phyloP scores from a whole-genome alignment of 495 filamentous ascomycete genomes.

The Hypoxylon fuscum region DNA sequence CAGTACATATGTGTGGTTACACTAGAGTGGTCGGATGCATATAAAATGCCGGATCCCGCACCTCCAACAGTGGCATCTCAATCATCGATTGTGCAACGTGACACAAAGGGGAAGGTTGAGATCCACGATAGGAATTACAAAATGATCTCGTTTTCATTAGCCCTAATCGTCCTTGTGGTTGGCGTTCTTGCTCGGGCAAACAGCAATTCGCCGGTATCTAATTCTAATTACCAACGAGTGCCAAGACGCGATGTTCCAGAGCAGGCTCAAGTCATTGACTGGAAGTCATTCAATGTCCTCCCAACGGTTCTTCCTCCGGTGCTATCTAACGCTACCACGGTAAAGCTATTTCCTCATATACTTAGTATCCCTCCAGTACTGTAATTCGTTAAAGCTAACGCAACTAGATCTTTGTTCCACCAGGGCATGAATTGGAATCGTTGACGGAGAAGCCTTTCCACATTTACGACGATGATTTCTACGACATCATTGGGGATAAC shows the following conservation, averaged over 20 bases:
- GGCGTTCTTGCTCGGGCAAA: conserved; percentile 19
- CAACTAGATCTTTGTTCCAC: conserved; percentile 47
- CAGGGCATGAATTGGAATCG: conserved; percentile 41
- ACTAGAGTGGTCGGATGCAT: too few species aligned
- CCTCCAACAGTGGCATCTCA: neutral
- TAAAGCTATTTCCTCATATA: conserved; percentile 12
- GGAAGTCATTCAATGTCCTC: conserved; percentile 53
- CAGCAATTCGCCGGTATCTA: neutral
- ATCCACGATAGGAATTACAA: conserved; percentile 6
- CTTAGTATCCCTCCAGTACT: neutral
- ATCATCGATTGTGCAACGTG: neutral
- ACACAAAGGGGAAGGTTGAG: neutral
- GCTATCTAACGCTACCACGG: conserved; percentile 38
- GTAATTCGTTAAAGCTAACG: conserved; percentile 3
- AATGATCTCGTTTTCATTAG: conserved; percentile 25
- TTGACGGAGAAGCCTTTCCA: conserved; percentile 55
- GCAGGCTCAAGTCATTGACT: conserved; percentile 55
- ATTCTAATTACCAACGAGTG: conserved; percentile 7
- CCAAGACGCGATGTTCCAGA: conserved; percentile 44
- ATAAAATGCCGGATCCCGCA: conserved; percentile 9
- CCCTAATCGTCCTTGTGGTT: conserved; percentile 15
- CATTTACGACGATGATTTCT: conserved; percentile 56
- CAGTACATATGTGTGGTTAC: too few species aligned
- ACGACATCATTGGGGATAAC: conserved; percentile 52
- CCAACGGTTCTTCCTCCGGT: conserved; percentile 40